Conservation (phyloP, 371 early-diverging fungal species). For the Lichtheimia hyalospora region DNA sequence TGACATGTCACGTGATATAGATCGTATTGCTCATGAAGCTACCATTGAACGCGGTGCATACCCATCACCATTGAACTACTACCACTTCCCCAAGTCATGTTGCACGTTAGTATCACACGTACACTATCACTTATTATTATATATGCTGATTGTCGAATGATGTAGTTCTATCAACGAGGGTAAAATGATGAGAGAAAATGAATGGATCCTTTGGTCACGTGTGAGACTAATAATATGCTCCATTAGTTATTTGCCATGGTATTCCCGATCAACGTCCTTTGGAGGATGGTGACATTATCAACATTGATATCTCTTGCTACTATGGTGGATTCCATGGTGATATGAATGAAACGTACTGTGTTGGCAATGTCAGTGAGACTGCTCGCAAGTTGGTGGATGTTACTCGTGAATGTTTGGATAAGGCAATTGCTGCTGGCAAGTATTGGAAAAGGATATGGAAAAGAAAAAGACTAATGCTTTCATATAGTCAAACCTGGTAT, state of each 20-base stretch:
- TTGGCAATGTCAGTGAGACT: conserved; percentile 81
- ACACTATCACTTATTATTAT: not conserved
- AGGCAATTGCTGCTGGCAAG: conserved; percentile 83
- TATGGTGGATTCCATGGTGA: conserved; percentile 93
- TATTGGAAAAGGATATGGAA: conserved; percentile 25
- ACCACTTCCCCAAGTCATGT: conserved; percentile 89
- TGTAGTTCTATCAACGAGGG: conserved; percentile 63
- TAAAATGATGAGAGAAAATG: conserved; percentile 8
- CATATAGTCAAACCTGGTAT: conserved; percentile 83
- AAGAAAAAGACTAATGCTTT: not conserved
- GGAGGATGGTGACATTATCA: conserved; percentile 90
- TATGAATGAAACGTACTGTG: conserved; percentile 82
- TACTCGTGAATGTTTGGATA: conserved; percentile 82
- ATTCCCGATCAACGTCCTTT: conserved; percentile 89
- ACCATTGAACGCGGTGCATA: conserved; percentile 86
- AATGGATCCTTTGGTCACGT: not conserved
- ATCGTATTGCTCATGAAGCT: conserved; percentile 87
- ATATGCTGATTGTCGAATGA: not conserved
- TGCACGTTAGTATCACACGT: conserved; percentile 75
- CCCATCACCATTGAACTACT: conserved; percentile 95
- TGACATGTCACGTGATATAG: conserved; percentile 24
- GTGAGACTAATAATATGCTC: not conserved
- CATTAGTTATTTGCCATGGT: conserved; percentile 82
- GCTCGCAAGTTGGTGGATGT: conserved; percentile 74
- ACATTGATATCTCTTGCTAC: conserved; percentile 89